Evolutionary conservation across 345 rosid genomes (phyloP), one percentile per base, ranked within the genome.

Genomic region (Sonneratia caseolaris): DNA sequence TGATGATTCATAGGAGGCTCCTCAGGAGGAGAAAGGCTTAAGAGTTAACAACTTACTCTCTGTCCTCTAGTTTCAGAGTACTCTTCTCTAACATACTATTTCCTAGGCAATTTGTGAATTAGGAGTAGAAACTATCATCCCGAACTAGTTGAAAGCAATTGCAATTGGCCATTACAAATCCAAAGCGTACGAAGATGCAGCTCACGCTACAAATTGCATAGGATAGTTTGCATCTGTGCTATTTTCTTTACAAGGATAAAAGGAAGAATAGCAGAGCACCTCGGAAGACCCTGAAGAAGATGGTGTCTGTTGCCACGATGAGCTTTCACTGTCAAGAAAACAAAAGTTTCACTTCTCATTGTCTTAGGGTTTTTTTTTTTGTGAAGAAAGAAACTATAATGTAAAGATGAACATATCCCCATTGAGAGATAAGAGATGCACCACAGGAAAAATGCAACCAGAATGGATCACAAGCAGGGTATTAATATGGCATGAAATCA

Each of bases 221-320:
- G 14, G n/a, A 53, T 15, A 53, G 22, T 53, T 42, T 19, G 15
- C 7, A 3, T 1, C 57, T 19, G 6, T 13, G 22, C 57, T 15
- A 57, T 22, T 10, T 27, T 1, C 37, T 51, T 48, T 22, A 24
- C 37, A 24, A 2, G 3, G 35, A 55, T 38, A 47, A 38, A n/a
- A 40, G 49, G 8, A 48, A 35, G 48, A 7, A 49, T 6, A 36
- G n/a, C 59, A 40, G 24, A 69, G 32, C 82, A 88, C 93, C 93
- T 88, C 86, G 38, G 75, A n/a, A 37, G 76, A 61, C 59, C 76
- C 49, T 27, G 83, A 81, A 13, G 86, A 84, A 64, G 88, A 82
- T 42, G 86, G 83, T 37, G 76, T 79, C 64, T 76, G 85, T 40
- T 74, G 84, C 74, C 57, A 59, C 37, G 76, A 74, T 35, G 86